phyloP scores from a whole-genome alignment of 2,329 filamentous ascomycete species.

The Colletotrichum gigasporum region DNA sequence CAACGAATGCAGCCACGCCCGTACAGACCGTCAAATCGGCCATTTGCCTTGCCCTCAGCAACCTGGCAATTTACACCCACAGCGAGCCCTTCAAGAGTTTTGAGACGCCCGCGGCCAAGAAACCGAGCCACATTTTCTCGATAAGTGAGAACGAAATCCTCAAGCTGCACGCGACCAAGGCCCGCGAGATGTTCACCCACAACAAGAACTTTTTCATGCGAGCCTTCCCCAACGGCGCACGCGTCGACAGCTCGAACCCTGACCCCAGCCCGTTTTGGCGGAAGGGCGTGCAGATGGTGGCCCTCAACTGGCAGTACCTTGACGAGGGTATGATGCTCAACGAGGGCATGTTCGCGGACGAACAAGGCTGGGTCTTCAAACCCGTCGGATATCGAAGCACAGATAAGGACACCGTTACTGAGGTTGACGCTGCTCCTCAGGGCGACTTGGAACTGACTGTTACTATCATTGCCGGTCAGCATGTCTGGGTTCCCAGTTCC shows the following conservation, averaged over 20 bases:
- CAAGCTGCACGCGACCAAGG: slow-evolving; percentile 65
- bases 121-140: slow-evolving; percentile 80
- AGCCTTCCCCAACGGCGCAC: slow-evolving; percentile 83
- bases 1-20: background rate
- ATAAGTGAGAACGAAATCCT: slow-evolving; percentile 84
- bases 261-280: slow-evolving; percentile 94
- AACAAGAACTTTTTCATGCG: slow-evolving; percentile 91
- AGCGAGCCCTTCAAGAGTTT: slow-evolving; percentile 84
- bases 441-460: slow-evolving; percentile 74
- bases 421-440: slow-evolving; percentile 56
- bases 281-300: slow-evolving; percentile 95
- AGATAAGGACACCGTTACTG: slow-evolving; percentile 48
- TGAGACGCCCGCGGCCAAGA: slow-evolving; percentile 68
- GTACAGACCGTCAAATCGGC: slow-evolving; percentile 59
- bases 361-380: slow-evolving; percentile 87
- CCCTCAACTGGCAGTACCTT: slow-evolving; percentile 96
- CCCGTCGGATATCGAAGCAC: slow-evolving; percentile 75
- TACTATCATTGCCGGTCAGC: slow-evolving; percentile 79
- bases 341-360: slow-evolving; percentile 94
- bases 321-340: slow-evolving; percentile 97
- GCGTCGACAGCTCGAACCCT: slow-evolving; percentile 91
- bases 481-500: slow-evolving; percentile 68
- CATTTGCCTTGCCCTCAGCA: slow-evolving; percentile 77
- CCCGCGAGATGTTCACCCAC: slow-evolving; percentile 83
- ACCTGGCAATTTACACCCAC: slow-evolving; percentile 85